A percentile compares a stretch with the other conserved stretches of the same genome.
These are phyloP conservation scores for Rhodotorula paludigena DNA, from an alignment of 768 basidiomycete genomes.

Conservation along the genomic window DNA sequence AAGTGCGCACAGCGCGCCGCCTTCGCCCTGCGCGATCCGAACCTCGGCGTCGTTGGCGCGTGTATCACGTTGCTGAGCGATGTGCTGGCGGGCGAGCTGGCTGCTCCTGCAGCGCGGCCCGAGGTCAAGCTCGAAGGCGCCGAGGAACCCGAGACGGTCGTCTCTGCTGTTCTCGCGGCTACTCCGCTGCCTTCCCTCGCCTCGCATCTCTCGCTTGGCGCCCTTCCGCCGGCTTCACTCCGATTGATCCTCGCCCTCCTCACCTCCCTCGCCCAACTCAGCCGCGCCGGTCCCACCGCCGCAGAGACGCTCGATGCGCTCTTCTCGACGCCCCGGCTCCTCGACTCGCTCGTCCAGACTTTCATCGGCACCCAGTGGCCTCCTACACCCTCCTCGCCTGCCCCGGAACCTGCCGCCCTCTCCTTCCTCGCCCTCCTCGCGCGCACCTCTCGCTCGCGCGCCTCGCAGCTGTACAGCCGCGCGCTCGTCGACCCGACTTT, in stretches of 20 bases:
- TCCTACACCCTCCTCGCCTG: too few species aligned
- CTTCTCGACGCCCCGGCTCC: constrained; percentile 16
- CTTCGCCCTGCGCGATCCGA: constrained; percentile 20
- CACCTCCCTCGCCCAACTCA: constrained; percentile 48
- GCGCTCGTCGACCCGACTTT: constrained; percentile 60
- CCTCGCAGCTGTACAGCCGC: constrained; percentile 51
- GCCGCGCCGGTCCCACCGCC: constrained; percentile 42
- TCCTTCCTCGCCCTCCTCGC: constrained; percentile 59
- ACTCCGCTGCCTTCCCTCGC: constrained; percentile 5
- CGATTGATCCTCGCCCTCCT: constrained; percentile 54
- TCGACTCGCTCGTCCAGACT: constrained; percentile 11
- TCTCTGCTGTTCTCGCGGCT: constrained; percentile 3
- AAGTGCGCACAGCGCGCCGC: constrained; percentile 3
- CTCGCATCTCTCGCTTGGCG: constrained; percentile 1
- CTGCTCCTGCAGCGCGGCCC: background rate
- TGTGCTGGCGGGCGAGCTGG: background rate
- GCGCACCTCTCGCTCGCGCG: constrained; percentile 64
- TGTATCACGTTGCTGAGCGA: constrained; percentile 2
- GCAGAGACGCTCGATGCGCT: background rate
- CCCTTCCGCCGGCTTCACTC: constrained; percentile 4
- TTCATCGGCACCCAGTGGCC: constrained; percentile 28
- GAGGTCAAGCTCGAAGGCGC: background rate
- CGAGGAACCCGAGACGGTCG: constrained; percentile 8
- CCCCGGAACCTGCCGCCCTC: constrained; percentile 52
- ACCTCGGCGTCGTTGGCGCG: constrained; percentile 4